phyloP scores from a whole-genome alignment of 352 stramenopile genomes.

The Phytophthora crassamura region DNA sequence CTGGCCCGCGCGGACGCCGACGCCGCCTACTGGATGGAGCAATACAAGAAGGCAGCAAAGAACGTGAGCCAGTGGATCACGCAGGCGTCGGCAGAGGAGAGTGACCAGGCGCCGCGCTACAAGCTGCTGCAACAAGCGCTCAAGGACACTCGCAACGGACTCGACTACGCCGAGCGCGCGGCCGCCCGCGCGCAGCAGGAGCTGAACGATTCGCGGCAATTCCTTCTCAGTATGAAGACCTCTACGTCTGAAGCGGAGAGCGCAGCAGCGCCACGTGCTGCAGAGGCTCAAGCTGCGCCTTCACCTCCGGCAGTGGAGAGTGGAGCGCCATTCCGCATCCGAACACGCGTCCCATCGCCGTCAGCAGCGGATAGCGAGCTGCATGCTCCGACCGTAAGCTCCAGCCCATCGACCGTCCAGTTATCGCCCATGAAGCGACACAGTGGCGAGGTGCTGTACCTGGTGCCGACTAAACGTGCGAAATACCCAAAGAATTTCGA shows the following conservation, averaged over 20 bases:
- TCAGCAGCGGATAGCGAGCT: too few species aligned
- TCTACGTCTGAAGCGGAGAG: not conserved
- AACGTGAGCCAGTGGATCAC: constrained; percentile 11
- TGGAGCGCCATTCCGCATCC: constrained; percentile 2
- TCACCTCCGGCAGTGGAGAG: too few species aligned
- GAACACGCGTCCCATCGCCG: not conserved
- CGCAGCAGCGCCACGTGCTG: not conserved
- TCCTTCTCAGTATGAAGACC: constrained; percentile 2
- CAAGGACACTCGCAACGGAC: constrained; percentile 22
- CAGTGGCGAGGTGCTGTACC: constrained; percentile 7
- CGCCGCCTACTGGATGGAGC: constrained; percentile 25
- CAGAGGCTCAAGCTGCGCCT: too few species aligned
- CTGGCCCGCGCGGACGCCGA: constrained; percentile 11
- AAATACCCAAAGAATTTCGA: constrained; percentile 27
- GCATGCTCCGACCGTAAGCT: too few species aligned
- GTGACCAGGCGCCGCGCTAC: constrained; percentile 13
- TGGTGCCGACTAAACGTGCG: constrained; percentile 18
- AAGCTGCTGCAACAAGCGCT: constrained; percentile 25
- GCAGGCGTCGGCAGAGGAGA: not conserved
- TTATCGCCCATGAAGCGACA: constrained; percentile 8
- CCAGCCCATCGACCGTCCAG: too few species aligned
- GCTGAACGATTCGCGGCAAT: constrained; percentile 22
- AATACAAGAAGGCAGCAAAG: constrained; percentile 20
- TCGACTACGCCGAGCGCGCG: constrained; percentile 24
- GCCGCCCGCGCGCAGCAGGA: constrained; percentile 26